phyloP scores from a whole-genome alignment of 345 rosid species.

The Ailanthus altissimus region DNA sequence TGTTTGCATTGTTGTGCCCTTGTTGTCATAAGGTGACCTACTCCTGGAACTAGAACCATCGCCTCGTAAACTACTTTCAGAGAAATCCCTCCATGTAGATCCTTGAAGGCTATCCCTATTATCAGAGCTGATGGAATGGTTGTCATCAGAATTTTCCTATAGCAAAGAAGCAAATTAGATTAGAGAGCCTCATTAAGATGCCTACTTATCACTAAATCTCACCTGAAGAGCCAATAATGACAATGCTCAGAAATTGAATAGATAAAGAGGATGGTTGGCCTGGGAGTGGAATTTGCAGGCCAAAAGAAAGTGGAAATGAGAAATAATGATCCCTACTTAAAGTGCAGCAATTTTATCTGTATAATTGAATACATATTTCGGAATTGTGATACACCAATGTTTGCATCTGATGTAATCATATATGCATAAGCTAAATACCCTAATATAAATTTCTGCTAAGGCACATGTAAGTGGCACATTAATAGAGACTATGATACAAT shows the following conservation, averaged over 20 bases:
- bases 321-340: neutral
- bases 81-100: slow-evolving; percentile 43
- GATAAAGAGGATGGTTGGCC: neutral
- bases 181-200: slow-evolving; percentile 21
- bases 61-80: slow-evolving; percentile 35
- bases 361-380: neutral
- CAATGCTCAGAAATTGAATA: neutral
- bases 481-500: neutral
- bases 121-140: slow-evolving; percentile 30
- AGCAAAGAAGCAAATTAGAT: slow-evolving; percentile 21
- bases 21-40: slow-evolving; percentile 31
- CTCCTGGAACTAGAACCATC: slow-evolving; percentile 28
- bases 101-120: slow-evolving; percentile 42
- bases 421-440: neutral
- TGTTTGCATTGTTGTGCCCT: slow-evolving; percentile 27
- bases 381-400: neutral
- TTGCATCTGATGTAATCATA: neutral
- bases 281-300: neutral
- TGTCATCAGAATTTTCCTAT: slow-evolving; percentile 41
- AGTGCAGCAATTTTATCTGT: neutral
- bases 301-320: neutral
- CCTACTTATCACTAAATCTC: neutral
- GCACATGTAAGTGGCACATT: neutral
- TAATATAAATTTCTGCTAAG: neutral
- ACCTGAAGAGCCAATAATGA: slow-evolving; percentile 12